These are phyloP conservation scores for Tripterygium wilfordii DNA, from an alignment of 177 flowering plant genomes.

Conservation along the genomic window DNA sequence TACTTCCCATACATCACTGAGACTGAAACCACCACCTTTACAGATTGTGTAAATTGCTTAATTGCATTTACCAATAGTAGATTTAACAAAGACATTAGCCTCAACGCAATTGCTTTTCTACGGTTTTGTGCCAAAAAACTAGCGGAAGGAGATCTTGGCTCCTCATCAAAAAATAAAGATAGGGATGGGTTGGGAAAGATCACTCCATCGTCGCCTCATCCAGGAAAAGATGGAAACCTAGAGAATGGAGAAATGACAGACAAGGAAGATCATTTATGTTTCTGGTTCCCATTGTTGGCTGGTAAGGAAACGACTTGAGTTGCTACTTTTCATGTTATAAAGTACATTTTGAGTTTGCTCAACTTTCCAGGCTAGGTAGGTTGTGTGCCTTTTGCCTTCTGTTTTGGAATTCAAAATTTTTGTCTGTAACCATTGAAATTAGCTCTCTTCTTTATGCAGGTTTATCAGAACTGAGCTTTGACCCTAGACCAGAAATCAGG, in stretches of 20 bases:
- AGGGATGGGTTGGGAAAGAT: constrained; percentile 47
- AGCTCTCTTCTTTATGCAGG: constrained; percentile 44
- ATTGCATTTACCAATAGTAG: constrained; percentile 95
- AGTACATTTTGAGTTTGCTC: not conserved
- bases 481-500: constrained; percentile 89
- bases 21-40: constrained; percentile 95
- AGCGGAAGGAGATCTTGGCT: constrained; percentile 91
- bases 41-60: constrained; percentile 95
- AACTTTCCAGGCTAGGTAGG: not conserved
- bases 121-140: constrained; percentile 93
- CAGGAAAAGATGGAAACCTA: constrained; percentile 51
- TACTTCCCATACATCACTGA: constrained; percentile 97
- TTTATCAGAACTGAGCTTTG: constrained; percentile 96
- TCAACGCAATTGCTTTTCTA: constrained; percentile 92
- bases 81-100: constrained; percentile 92
- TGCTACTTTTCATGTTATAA: not conserved
- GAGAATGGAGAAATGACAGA: constrained; percentile 47
- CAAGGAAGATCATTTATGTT: constrained; percentile 69
- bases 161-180: constrained; percentile 50
- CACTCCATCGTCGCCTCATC: constrained; percentile 39
- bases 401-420: no score
- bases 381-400: not conserved
- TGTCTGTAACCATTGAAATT: not conserved
- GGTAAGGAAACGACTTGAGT: constrained; percentile 40
- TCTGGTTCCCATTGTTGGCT: constrained; percentile 96